Percentiles rank a stretch among this genome's conserved stretches.
These are phyloP conservation scores for Coemansia sp. DNA, from an alignment of 192 early-diverging fungal genomes.

Conservation along the genomic window DNA sequence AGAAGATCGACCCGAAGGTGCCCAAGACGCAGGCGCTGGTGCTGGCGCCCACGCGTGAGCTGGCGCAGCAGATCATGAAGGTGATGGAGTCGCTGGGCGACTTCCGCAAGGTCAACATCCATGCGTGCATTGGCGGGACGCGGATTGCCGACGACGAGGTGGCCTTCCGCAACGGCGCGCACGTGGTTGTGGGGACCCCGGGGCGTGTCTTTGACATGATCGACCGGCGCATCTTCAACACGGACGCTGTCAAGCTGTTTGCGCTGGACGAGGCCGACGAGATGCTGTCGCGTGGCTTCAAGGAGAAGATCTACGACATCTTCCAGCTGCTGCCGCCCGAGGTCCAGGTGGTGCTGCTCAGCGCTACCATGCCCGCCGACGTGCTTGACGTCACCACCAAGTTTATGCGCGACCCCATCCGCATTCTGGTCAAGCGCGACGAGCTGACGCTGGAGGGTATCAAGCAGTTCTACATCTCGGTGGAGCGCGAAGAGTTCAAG, in stretches of 20 bases:
- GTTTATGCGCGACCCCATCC: conserved; percentile 98
- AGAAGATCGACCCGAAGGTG: conserved; percentile 75
- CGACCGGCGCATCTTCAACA: conserved; percentile 78
- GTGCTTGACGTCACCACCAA: conserved; percentile 93
- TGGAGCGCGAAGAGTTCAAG: conserved; percentile 99
- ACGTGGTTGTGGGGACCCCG: conserved; percentile 97
- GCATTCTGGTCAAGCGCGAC: conserved; percentile 97
- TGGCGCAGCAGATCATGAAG: conserved; percentile 97
- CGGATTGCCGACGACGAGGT: conserved; percentile 85
- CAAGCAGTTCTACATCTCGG: conserved; percentile 96
- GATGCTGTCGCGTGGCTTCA: conserved; percentile 98
- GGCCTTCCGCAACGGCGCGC: conserved; percentile 73
- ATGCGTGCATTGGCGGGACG: conserved; percentile 97
- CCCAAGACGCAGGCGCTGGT: conserved; percentile 91
- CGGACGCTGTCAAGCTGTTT: conserved; percentile 91
- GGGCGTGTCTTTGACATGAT: conserved; percentile 99
- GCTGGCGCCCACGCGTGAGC: conserved; percentile 95
- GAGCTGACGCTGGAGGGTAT: conserved; percentile 94
- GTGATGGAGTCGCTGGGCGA: conserved; percentile 92
- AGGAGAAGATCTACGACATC: conserved; percentile 96
- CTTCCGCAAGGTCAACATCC: conserved; percentile 92
- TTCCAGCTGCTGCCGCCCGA: conserved; percentile 83
- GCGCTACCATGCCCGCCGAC: conserved; percentile 93
- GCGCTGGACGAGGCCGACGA: conserved; percentile 99
- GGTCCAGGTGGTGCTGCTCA: conserved; percentile 95